Evolutionary conservation across 371 early-diverging fungal species (phyloP), one percentile per base, ranked within the genome.

Genomic region (Saksenaea vasiformis): DNA sequence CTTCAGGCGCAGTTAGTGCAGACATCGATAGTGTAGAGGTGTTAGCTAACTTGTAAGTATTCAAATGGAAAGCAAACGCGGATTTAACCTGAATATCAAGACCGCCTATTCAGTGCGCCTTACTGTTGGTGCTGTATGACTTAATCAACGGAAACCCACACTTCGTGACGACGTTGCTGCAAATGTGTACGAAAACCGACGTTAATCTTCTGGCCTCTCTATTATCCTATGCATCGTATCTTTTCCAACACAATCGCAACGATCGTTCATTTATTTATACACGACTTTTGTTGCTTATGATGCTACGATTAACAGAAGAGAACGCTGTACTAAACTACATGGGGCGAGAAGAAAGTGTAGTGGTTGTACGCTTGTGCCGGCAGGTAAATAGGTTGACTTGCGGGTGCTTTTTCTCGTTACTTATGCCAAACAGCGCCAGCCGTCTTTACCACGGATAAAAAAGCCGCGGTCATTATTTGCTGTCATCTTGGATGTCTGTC

Each of bases 161-260:
- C 56, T 65, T 69, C 26, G 28, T 67, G 17, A 35, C 61, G 27
- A 56, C 65, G 15, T 26, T 58, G 5, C 38, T 54, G 5, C 64
- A 57, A n/a, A 11, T 59, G n/a, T 59, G 69, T 26, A 41, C 60
- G 15, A 53, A 60, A 11, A 35, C 53, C 5, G 62, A 62, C 26
- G 71, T 70, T 0, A 51, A 60, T 3, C 66, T 71, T 22, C 41
- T 83, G 1, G 76, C 67, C 0, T 56, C 73, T 0, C 66, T 82
- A 28, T 44, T 86, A 36, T 79, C 84, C 11, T 80, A 77, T 43
- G 56, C 75, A 0, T 84, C 86, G 0, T 86, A 84, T 34, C 63
- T 86, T 13, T 66, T 84, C 27, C 79, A 84, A 62, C 76, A 83
- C 61, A 84, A 81, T 39, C 78, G 80, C 3, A 74, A 72, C 3